phyloP scores from a whole-genome alignment of 345 rosid species.

The Bruguiera gymnorhiza region DNA sequence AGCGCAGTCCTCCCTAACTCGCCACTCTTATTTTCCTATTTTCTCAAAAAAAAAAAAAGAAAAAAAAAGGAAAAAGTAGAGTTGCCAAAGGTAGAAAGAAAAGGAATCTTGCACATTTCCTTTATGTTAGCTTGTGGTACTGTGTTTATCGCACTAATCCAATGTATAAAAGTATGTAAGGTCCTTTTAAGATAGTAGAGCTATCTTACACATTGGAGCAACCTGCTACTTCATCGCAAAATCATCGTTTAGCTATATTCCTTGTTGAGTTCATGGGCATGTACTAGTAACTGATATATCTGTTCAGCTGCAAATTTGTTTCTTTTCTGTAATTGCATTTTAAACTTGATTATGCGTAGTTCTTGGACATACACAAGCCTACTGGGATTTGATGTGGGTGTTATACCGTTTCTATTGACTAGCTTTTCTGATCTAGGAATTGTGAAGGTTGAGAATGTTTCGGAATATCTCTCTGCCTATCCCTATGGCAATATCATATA shows the following conservation, averaged over 20 bases:
- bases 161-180: too few relatives aligned
- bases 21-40: too few relatives aligned
- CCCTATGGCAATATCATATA: too few relatives aligned
- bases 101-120: too few relatives aligned
- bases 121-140: too few relatives aligned
- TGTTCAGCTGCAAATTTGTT: conserved; percentile 8
- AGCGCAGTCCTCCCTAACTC: too few relatives aligned
- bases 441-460: too few relatives aligned
- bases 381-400: conserved; percentile 61
- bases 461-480: too few relatives aligned
- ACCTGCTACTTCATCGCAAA: conserved; percentile 52
- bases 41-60: too few relatives aligned
- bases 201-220: conserved; percentile 37
- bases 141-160: too few relatives aligned
- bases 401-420: conserved; percentile 64
- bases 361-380: conserved; percentile 66
- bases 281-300: conserved; percentile 4
- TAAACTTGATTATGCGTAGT: background rate
- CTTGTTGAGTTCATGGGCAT: conserved; percentile 79
- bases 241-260: conserved; percentile 67
- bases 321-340: conserved; percentile 1
- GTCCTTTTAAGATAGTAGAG: background rate
- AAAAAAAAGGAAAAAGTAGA: too few relatives aligned
- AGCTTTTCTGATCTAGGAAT: conserved; percentile 95
- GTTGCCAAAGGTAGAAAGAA: too few relatives aligned